Evolutionary conservation across 2,329 filamentous ascomycete species (phyloP).

Genomic region (Fusarium caatingaense): DNA sequence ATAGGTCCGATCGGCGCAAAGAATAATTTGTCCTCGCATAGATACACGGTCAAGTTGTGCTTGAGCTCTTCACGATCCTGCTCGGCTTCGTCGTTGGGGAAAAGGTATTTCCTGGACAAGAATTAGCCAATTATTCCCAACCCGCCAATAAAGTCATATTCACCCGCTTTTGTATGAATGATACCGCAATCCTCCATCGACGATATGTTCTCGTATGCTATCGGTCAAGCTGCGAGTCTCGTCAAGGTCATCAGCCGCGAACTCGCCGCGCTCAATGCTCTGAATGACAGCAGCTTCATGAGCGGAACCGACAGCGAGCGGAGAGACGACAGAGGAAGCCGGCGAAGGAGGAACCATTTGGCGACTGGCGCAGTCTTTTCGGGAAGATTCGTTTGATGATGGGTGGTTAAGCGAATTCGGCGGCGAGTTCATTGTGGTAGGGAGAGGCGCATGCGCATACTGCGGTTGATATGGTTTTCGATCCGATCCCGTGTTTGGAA

Average conservation of each 20-base stretch:
- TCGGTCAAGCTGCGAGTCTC: conserved; percentile 57
- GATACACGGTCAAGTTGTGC: conserved; percentile 53
- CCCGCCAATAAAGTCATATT: background rate
- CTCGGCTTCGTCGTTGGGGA: conserved; percentile 58
- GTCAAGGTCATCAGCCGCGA: conserved; percentile 43
- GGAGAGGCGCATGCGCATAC: conserved; percentile 22
- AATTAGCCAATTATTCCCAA: background rate
- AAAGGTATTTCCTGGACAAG: conserved; percentile 53
- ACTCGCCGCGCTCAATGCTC: conserved; percentile 51
- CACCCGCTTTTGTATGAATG: conserved; percentile 36
- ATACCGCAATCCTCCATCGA: conserved; percentile 55
- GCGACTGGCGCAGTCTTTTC: background rate
- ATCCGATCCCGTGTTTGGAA: background rate
- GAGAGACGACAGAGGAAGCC: conserved; percentile 42
- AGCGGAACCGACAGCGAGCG: conserved; percentile 49
- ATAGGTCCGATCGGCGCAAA: conserved; percentile 57
- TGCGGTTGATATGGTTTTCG: background rate
- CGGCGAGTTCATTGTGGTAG: conserved; percentile 43
- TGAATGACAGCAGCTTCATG: conserved; percentile 48
- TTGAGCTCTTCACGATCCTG: conserved; percentile 57
- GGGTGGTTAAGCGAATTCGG: conserved; percentile 37
- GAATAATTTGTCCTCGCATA: conserved; percentile 56
- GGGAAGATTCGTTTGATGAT: background rate
- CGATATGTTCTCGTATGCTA: conserved; percentile 57
- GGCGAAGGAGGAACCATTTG: conserved; percentile 45